Evolutionary conservation across 2,329 filamentous ascomycete species (phyloP).

Genomic region (Aspergillus cejpii): DNA sequence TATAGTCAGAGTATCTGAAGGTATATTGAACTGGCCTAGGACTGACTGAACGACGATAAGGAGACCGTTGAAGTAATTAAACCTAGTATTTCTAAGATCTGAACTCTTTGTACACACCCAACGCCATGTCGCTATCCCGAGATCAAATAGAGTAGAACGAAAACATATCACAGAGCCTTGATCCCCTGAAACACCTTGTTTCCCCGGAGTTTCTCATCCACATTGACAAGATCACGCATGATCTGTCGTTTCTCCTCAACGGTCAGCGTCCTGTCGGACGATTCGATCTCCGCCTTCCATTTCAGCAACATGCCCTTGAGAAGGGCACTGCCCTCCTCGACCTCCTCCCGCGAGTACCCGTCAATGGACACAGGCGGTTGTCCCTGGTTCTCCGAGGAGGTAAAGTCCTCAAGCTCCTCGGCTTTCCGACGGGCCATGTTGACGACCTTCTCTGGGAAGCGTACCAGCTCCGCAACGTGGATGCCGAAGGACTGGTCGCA

Average conservation of each 20-base stretch:
- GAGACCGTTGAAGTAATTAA: no score
- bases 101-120: neutral
- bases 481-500: slow-evolving; percentile 98
- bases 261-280: slow-evolving; percentile 52
- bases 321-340: slow-evolving; percentile 78
- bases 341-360: slow-evolving; percentile 69
- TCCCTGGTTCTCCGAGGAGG: slow-evolving; percentile 40
- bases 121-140: neutral
- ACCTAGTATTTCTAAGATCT: neutral
- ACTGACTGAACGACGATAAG: no score
- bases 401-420: slow-evolving; percentile 93
- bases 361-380: slow-evolving; percentile 36
- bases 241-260: slow-evolving; percentile 70
- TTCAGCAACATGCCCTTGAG: slow-evolving; percentile 74
- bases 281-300: slow-evolving; percentile 74
- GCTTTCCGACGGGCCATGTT: slow-evolving; percentile 99
- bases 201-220: slow-evolving; percentile 57
- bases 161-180: slow-evolving; percentile 36
- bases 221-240: slow-evolving; percentile 72
- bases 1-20: no score
- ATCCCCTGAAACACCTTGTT: slow-evolving; percentile 51
- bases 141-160: neutral
- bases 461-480: slow-evolving; percentile 92
- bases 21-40: no score
- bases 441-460: slow-evolving; percentile 94